Evolutionary conservation across 2,329 filamentous ascomycete genomes (phyloP), one percentile per base, ranked within the genome.

Genomic region (Aspergillus nomiae): DNA sequence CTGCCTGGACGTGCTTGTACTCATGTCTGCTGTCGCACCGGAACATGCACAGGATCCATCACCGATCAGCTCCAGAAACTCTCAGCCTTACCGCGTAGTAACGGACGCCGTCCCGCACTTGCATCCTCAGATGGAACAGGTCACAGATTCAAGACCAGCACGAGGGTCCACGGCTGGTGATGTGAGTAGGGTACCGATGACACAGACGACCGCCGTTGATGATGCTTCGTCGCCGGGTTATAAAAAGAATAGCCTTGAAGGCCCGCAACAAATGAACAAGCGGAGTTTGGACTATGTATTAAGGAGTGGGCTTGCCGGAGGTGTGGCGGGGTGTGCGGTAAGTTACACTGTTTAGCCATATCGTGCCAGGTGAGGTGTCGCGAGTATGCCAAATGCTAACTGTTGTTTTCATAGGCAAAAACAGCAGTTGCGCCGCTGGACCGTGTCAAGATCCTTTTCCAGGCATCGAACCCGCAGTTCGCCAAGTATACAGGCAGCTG

Each of bases 381-480:
- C 48, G 26, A 54, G 26, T 51, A 32, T 30, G 45, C 19, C 21
- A 57, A 59, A 59, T 26, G 45, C 64, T 62, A 60, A 68, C 36
- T 10, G 34, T 32, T 45, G 59, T 51, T 43, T 7, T 16, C 63
- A 58, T 70, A 97, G 93, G 95, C 91, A 65, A 99, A 99, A 84
- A 97, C 94, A 0, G 84, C 96, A 8, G 96, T 99, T 43, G 95
- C 93, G 28, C 95, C 95, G 28, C 90, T 99, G 67, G 95, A 99
- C 80, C 90, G 95, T 69, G 95, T 99, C 73, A 99, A 99, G 81
- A 99, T 99, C 74, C 90, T 99, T 61, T 98, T 99, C 81, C 95
- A 99, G 78, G 91, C 95, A 58, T 92, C 91, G 73, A 97, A 95
- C 73, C 95, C 95, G 3, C 90, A 95, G 70, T 99, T 97, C 76